These are phyloP conservation scores for Solanum sejunctum DNA, from an alignment of 257 asterid species.

Conservation along the genomic window DNA sequence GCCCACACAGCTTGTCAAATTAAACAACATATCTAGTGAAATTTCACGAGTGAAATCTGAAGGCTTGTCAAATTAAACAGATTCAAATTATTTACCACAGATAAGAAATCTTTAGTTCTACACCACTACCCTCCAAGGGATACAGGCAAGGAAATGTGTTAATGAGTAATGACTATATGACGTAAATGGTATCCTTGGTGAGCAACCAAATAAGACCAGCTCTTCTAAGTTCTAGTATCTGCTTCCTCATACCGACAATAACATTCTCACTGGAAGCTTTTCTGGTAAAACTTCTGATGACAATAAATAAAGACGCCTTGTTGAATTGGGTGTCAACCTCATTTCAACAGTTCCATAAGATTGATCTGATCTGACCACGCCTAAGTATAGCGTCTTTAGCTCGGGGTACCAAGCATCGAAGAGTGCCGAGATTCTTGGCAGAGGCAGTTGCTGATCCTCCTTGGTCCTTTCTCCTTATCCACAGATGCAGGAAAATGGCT, in stretches of 20 bases:
- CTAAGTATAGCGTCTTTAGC: not conserved
- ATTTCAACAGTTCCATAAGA: not conserved
- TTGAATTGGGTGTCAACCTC: not conserved
- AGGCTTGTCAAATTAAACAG: not conserved
- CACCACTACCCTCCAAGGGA: not conserved
- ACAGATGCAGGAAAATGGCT: slow-evolving; percentile 2
- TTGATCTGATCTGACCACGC: not conserved
- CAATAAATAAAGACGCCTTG: not conserved
- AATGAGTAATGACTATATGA: not conserved
- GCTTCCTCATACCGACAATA: not conserved
- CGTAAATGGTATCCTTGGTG: not conserved
- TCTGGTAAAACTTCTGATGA: not conserved
- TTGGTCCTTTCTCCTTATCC: not conserved
- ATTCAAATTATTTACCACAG: not conserved
- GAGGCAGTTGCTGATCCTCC: not conserved
- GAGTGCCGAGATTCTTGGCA: not conserved
- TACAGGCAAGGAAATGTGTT: not conserved
- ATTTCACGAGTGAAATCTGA: too few relatives aligned
- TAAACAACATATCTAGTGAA: not conserved
- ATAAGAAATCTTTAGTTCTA: not conserved
- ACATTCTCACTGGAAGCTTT: not conserved
- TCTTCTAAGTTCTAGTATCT: not conserved
- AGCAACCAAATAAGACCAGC: not conserved
- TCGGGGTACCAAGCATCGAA: not conserved
- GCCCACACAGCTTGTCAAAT: not conserved